Base-by-base conservation (phyloP, 257 asterid species). In the Solanum clarkiae region DNA sequence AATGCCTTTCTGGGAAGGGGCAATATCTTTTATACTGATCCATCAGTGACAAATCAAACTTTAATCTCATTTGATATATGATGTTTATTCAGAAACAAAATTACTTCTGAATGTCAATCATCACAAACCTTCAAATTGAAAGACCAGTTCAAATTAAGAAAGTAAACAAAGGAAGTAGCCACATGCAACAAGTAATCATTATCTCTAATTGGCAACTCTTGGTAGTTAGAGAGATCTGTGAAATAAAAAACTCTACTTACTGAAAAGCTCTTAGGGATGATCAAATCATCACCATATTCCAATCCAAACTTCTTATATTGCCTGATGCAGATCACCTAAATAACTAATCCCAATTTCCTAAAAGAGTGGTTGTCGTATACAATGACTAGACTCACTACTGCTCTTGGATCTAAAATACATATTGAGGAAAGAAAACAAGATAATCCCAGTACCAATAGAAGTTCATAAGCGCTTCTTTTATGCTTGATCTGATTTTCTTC, bases 1-100 rank as follows among this genome's bases (percentile, higher is more conserved):
- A 95, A 77, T 93, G 92, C 88, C 98, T 92, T 87, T 95, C 97
- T 10, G 94, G 97, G 84, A 89, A 86, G 8, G 98, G 98, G 90
- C 98, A 94, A 88, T 94, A 97, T 68, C 99, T 92, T 90, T 93
- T 98, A 80, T 96, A 96, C 90, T 95, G 98, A 93, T 96, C 98
- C 99, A 96, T 96, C 90, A 96, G 62, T 63, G 98, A 91, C 36
- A 95, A 90, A 88, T 96, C 98, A 94, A 95, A 89, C 87, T 96
- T 96, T 89, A 95, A 63, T 91, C 98, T 92, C 92, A 87, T 93
- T 85, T 94, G 10, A 80, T 94, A 97, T 84, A 94, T 95, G 94
- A 91, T 94, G 85, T 91, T 98, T 92, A 92, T 95, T 98, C 59
- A 95, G 92, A 84, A 98, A 97, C n/a, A 95, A 97, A 86, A 97